Base-by-base conservation (phyloP, 495 filamentous ascomycete species). In the Talaromyces adpressus region DNA sequence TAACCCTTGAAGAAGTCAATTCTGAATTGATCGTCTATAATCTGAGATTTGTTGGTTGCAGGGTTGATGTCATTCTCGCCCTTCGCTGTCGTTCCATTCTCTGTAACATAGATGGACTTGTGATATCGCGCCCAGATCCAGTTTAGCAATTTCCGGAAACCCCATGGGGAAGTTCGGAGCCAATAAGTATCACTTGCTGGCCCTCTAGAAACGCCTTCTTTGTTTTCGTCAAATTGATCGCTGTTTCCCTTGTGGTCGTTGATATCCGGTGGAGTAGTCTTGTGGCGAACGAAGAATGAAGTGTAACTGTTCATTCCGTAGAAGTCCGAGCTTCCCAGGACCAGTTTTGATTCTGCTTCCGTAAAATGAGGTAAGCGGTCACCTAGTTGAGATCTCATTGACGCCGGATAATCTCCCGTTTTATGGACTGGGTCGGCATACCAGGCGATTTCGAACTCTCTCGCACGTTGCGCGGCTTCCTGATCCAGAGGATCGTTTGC, bases 251-350 rank as follows among this genome's bases (percentile, higher is more conserved):
- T 77, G 56, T 75, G 70, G 64, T 81, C 79, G 61, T 78, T 77
- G 57, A 71, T 69, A 63, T 76, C 76, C 3, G 77, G 25, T 0
- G 71, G 72, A 0, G 75, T 71, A 20, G 68, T 65, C 23, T 63
- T 71, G 63, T 81, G 76, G 57, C 73, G 73, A 57, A 80, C 67
- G 63, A 79, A 81, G 51, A 79, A 79, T 22, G 77, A 71, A 3
- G 79, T 81, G 68, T 82, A 82, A 34, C 72, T 75, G 66, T 81
- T 82, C 79, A 82, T 82, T 7, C 78, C 79, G 66, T 82, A 82
- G 63, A 82, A 82, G 61, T 81, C 80, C 4, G 75, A 78, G 47
- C 75, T 78, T 12, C 77, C 79, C 12, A 76, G 69, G 6, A 82
- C 72, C 39, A 82, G 71, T 61, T 69, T 63, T 1, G 69, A 69